These are phyloP conservation scores for Tolypocladium tundrense DNA, from an alignment of 2,329 filamentous ascomycete species.

Conservation along the genomic window DNA sequence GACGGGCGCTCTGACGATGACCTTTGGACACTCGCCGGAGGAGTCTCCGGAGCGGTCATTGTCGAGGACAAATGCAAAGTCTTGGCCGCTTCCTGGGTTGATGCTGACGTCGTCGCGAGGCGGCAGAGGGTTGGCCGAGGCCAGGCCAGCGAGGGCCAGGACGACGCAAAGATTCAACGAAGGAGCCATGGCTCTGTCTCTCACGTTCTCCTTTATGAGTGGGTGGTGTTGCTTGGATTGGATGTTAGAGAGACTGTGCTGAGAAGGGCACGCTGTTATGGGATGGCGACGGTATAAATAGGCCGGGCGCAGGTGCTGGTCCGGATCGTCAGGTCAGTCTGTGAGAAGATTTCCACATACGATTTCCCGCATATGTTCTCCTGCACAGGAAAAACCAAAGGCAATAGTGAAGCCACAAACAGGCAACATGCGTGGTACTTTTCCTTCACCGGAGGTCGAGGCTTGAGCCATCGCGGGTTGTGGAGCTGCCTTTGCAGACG, in stretches of 20 bases:
- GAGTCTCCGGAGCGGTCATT: background rate
- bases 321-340: background rate
- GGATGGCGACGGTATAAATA: background rate
- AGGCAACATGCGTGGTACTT: background rate
- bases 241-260: background rate
- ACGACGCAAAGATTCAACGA: background rate
- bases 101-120: background rate
- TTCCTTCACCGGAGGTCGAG: background rate
- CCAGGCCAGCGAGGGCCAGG: slow-evolving; percentile 1
- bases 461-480: background rate
- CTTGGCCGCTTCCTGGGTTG: background rate
- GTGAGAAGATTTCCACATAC: background rate
- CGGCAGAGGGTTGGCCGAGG: slow-evolving; percentile 3
- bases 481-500: background rate
- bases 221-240: background rate
- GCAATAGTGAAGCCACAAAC: background rate
- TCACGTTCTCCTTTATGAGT: background rate
- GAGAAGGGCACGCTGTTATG: background rate
- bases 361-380: background rate
- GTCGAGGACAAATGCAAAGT: background rate
- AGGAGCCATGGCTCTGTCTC: background rate
- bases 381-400: background rate
- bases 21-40: slow-evolving; percentile 5
- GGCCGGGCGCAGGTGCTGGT: background rate
- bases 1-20: background rate